Percentiles rank a stretch among this genome's conserved stretches.
These are phyloP conservation scores for Turritis glabra DNA, from an alignment of 345 rosid genomes.

Conservation along the genomic window DNA sequence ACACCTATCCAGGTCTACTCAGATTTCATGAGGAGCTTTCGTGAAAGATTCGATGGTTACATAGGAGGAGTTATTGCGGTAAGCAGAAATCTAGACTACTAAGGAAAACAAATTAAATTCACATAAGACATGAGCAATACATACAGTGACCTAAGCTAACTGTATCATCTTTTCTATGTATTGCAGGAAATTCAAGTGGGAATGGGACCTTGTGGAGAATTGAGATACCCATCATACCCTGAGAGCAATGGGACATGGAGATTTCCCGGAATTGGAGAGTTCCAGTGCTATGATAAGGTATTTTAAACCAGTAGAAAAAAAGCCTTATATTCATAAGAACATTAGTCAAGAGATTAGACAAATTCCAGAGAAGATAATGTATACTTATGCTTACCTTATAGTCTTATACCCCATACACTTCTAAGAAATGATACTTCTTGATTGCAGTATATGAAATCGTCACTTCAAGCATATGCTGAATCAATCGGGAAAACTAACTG, in stretches of 20 bases:
- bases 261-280: constrained; percentile 96
- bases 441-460: constrained; percentile 87
- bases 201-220: constrained; percentile 96
- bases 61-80: constrained; percentile 79
- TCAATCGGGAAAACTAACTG: constrained; percentile 62
- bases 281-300: constrained; percentile 98
- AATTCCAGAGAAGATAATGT: background rate
- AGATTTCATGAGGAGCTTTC: constrained; percentile 95
- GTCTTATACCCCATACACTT: background rate
- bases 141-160: background rate
- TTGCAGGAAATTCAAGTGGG: constrained; percentile 97
- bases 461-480: constrained; percentile 82
- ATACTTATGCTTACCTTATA: background rate
- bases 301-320: background rate
- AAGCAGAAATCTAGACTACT: constrained; percentile 34
- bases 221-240: constrained; percentile 92
- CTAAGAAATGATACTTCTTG: constrained; percentile 24
- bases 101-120: background rate
- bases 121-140: background rate
- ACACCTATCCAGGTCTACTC: constrained; percentile 91
- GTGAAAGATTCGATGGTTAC: constrained; percentile 63
- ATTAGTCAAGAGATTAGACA: background rate
- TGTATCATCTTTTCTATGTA: constrained; percentile 14
- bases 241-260: constrained; percentile 95
- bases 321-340: constrained; percentile 1